Evolutionary conservation across 306 rosid genomes (phyloP), one percentile per base, ranked within the genome.

Genomic region (Senna siamea): DNA sequence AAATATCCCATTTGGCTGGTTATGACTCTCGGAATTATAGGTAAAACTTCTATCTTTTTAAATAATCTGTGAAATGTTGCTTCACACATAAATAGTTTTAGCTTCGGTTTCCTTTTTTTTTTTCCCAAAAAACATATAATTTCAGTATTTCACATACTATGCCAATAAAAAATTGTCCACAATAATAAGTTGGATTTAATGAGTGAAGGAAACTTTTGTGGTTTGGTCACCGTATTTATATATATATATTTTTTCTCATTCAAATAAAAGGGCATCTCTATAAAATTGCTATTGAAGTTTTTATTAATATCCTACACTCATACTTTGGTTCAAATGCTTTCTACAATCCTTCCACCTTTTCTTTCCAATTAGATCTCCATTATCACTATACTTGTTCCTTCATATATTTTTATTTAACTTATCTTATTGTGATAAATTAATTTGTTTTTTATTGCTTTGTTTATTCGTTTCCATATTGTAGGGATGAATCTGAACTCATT

Each of bases 401-500:
- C 19, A 2, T 54, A 9, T 22, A 51, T n/a, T 51, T 1, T 4
- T 17, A 3, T 51, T 18, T 51, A 48, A 3, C 13, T 47, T 48
- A 1, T 22, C 20, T 53, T 19, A 3, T 55, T 55, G n/a, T 9
- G 7, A 5, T 26, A 12, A 4, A 57, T 54, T 54, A 54, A 54
- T 54, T 22, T 12, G 20, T 54, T 54, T 2, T 19, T 17, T 51
- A n/a, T 51, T 6, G 26, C n/a, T 51, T 9, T 19, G 12, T 19
- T 9, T 20, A 6, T 52, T 54, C 9, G 1, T 0, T 20, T 22
- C 6, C 6, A 8, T 54, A 22, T 54, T 11, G 6, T 12, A 72
- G 77, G 37, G 37, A 46, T 2, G 78, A 74, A 10, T 23, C 54
- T 37, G 15, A 37, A 17, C 71, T 60, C 1, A 43, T 50, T 32